phyloP scores from a whole-genome alignment of 2,329 filamentous ascomycete genomes.

The Ceratocystis cacaofunesta region DNA sequence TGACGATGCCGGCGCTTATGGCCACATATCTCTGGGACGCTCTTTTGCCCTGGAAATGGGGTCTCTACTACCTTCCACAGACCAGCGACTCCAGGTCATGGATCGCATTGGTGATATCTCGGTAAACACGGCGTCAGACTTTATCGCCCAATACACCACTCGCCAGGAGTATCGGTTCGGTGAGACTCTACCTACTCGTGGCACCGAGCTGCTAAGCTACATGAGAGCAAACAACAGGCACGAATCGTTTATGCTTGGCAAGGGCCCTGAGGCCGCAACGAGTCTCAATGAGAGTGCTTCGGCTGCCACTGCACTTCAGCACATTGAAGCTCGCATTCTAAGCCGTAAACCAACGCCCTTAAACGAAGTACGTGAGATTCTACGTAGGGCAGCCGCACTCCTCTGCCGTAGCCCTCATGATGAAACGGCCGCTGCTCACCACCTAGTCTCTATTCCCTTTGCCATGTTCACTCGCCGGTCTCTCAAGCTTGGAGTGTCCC shows the following conservation, averaged over 20 bases:
- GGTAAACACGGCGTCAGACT: slow-evolving; percentile 88
- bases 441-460: slow-evolving; percentile 87
- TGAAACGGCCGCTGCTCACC: slow-evolving; percentile 65
- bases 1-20: slow-evolving; percentile 72
- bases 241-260: slow-evolving; percentile 36
- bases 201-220: slow-evolving; percentile 45
- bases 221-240: slow-evolving; percentile 38
- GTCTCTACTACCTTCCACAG: slow-evolving; percentile 66
- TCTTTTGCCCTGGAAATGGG: slow-evolving; percentile 93
- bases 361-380: slow-evolving; percentile 61
- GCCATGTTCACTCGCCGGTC: slow-evolving; percentile 85
- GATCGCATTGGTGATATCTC: slow-evolving; percentile 57
- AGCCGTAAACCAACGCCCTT: slow-evolving; percentile 56
- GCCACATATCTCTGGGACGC: slow-evolving; percentile 78
- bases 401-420: slow-evolving; percentile 65
- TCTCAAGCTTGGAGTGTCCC: slow-evolving; percentile 84
- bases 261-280: slow-evolving; percentile 24
- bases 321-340: slow-evolving; percentile 56
- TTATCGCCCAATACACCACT: slow-evolving; percentile 92
- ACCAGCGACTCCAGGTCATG: slow-evolving; percentile 72
- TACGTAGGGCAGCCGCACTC: slow-evolving; percentile 72
- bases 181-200: slow-evolving; percentile 56
- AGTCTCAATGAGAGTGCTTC: slow-evolving; percentile 35
- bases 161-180: slow-evolving; percentile 89
- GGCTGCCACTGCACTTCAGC: slow-evolving; percentile 50